Percentiles rank a stretch among this genome's conserved stretches.
These are phyloP conservation scores for Serendipita sp. DNA, from an alignment of 768 basidiomycete species.

Conservation along the genomic window DNA sequence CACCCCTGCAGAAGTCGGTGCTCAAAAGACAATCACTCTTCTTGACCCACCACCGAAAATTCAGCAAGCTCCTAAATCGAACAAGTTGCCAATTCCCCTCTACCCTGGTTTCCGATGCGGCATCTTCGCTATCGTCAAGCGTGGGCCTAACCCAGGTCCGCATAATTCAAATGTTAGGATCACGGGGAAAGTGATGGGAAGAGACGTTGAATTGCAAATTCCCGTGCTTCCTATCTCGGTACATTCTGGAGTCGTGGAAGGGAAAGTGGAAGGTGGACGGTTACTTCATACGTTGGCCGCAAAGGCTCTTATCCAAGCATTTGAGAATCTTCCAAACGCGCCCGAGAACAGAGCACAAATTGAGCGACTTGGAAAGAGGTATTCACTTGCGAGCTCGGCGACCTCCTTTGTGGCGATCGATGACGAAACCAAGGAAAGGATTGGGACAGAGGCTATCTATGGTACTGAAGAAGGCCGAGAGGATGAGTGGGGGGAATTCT, in stretches of 20 bases:
- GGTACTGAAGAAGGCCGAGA: neutral
- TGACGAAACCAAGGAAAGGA: neutral
- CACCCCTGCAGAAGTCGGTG: neutral
- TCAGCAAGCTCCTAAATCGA: neutral
- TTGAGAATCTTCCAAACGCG: slow-evolving; percentile 9
- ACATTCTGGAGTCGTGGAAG: neutral
- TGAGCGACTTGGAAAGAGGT: neutral
- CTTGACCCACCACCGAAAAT: neutral
- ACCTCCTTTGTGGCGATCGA: slow-evolving; percentile 8
- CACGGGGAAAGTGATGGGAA: slow-evolving; percentile 3
- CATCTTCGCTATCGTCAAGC: neutral
- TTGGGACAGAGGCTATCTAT: neutral
- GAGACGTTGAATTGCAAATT: slow-evolving; percentile 8
- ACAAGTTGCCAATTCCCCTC: neutral
- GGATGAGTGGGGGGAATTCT: neutral
- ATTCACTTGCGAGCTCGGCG: slow-evolving; percentile 1
- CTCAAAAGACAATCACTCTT: neutral
- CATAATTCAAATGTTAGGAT: neutral
- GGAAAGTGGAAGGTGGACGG: neutral
- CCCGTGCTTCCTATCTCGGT: neutral
- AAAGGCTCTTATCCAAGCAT: slow-evolving; percentile 12
- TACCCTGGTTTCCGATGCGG: slow-evolving; percentile 6
- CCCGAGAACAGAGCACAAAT: neutral
- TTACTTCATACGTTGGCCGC: slow-evolving; percentile 14
- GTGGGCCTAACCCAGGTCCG: slow-evolving; percentile 1